Percentiles rank a stretch among this genome's conserved stretches.
phyloP scores from a whole-genome alignment of 129 eudicot genomes.

The Deinandra increscens region DNA sequence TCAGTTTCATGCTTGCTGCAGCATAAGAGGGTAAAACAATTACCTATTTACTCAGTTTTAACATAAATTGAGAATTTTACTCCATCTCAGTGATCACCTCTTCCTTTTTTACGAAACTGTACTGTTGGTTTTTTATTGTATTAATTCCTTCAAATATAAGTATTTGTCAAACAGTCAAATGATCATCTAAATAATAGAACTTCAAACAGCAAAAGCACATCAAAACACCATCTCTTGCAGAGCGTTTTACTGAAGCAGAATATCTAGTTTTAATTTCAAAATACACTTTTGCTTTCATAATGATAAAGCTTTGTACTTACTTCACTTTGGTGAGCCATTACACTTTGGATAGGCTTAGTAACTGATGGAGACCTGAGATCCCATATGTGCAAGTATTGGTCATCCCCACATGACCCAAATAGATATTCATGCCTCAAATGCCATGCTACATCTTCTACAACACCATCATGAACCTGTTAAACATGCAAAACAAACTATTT shows the following conservation, averaged over 20 bases:
- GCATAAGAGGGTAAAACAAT: background rate
- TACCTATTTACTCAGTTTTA: background rate
- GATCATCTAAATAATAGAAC: background rate
- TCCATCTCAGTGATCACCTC: background rate
- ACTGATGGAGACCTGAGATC: slow-evolving; percentile 72
- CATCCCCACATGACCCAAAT: slow-evolving; percentile 98
- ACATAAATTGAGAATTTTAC: background rate
- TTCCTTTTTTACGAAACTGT: background rate
- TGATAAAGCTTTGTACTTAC: slow-evolving; percentile 29
- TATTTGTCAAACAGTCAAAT: background rate
- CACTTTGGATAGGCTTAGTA: slow-evolving; percentile 76
- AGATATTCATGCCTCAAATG: slow-evolving; percentile 88
- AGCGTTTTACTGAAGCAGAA: background rate
- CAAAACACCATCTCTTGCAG: background rate
- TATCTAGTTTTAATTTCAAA: background rate
- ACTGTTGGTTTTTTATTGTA: background rate
- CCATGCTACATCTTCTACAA: slow-evolving; percentile 99
- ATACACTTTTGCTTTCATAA: background rate
- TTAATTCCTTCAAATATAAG: background rate
- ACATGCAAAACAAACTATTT: slow-evolving; percentile 1
- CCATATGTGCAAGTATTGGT: slow-evolving; percentile 84
- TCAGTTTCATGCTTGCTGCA: slow-evolving; percentile 1
- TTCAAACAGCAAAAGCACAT: background rate
- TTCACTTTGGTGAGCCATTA: slow-evolving; percentile 95
- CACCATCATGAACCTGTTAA: slow-evolving; percentile 83